Conservation (phyloP, 148 eudicot species). For the Dianthus caryophyllus region DNA sequence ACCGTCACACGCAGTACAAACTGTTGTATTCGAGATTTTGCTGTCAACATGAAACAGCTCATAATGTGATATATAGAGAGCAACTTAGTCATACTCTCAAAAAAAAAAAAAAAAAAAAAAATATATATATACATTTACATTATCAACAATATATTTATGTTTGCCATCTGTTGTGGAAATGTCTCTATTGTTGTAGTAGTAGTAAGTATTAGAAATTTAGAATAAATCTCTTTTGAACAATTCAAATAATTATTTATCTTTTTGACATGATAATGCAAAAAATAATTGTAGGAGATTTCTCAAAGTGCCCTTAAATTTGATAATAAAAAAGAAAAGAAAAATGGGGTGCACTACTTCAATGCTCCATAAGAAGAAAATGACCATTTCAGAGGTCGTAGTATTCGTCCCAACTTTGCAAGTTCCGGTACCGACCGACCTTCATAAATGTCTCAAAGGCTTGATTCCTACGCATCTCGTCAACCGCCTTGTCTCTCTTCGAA, state of each 20-base stretch:
- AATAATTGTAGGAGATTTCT: constrained; percentile 23
- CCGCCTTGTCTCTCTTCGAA: constrained; percentile 45
- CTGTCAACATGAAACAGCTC: no score
- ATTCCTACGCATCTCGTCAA: constrained; percentile 59
- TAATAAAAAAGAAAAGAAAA: constrained; percentile 16
- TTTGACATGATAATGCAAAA: not conserved
- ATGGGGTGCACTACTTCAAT: constrained; percentile 84
- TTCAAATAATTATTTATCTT: constrained; percentile 12
- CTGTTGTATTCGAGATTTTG: no score
- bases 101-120: not conserved
- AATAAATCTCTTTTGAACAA: constrained; percentile 8
- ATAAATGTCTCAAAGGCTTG: constrained; percentile 53
- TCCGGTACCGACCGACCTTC: constrained; percentile 56
- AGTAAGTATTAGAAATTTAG: not conserved
- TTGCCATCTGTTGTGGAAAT: constrained; percentile 30
- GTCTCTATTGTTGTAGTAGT: constrained; percentile 11
- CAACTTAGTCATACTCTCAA: not conserved
- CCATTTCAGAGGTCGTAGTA: constrained; percentile 54
- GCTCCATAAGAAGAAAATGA: constrained; percentile 44
- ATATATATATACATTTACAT: no score
- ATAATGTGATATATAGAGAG: no score
- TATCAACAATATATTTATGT: no score
- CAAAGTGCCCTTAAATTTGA: constrained; percentile 21
- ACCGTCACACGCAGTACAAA: no score
- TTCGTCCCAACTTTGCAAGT: constrained; percentile 54